These are phyloP conservation scores for Vachellia pachyceras DNA, from an alignment of 306 rosid species.

Conservation along the genomic window DNA sequence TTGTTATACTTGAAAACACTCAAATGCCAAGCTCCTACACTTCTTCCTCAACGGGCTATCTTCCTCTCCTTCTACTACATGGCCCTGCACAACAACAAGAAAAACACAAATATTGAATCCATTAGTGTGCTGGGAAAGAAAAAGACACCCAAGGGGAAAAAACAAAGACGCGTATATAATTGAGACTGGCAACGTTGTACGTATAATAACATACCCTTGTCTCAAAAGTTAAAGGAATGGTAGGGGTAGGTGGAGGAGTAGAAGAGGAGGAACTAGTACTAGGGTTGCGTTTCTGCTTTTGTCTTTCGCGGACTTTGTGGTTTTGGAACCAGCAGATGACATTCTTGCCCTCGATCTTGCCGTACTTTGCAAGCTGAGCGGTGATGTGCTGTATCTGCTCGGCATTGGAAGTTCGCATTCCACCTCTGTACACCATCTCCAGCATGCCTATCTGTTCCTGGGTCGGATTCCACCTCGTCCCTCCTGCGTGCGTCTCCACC, in stretches of 20 bases:
- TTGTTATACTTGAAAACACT: constrained; percentile 60
- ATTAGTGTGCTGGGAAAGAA: neutral
- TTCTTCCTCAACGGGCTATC: constrained; percentile 77
- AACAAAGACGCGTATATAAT: neutral
- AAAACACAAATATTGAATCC: neutral
- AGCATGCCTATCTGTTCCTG: constrained; percentile 95
- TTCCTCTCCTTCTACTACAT: constrained; percentile 50
- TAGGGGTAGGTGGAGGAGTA: constrained; percentile 62
- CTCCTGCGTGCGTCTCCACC: constrained; percentile 88
- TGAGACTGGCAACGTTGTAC: neutral
- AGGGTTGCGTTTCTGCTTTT: constrained; percentile 83
- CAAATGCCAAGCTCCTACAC: constrained; percentile 79
- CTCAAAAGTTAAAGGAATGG: constrained; percentile 42
- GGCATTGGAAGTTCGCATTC: constrained; percentile 96
- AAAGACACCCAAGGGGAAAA: neutral
- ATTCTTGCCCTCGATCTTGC: constrained; percentile 97
- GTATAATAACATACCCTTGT: constrained; percentile 40
- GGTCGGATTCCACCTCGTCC: constrained; percentile 97
- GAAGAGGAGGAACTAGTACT: constrained; percentile 41
- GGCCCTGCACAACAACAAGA: constrained; percentile 41
- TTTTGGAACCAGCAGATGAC: constrained; percentile 98
- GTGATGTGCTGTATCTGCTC: constrained; percentile 92
- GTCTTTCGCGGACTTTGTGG: constrained; percentile 96
- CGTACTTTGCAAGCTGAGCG: constrained; percentile 75
- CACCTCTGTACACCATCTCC: constrained; percentile 84